Evolutionary conservation across 2,329 filamentous ascomycete species (phyloP).

Genomic region (Pestalotiopsis sp.): DNA sequence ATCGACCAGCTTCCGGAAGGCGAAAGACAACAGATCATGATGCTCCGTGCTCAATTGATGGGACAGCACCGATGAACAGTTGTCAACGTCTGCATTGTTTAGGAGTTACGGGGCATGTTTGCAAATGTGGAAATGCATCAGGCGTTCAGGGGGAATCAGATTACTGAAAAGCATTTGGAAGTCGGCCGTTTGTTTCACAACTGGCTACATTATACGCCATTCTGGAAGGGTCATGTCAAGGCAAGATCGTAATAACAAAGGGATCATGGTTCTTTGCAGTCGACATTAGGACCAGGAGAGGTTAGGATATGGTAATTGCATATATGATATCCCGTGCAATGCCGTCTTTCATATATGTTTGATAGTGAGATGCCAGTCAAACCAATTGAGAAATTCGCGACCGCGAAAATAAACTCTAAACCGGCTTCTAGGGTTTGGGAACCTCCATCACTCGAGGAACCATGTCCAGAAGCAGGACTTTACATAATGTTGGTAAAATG

Average conservation of each 20-base stretch:
- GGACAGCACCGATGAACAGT: slow-evolving; percentile 34
- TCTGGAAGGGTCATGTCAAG: background rate
- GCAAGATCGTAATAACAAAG: background rate
- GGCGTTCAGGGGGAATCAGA: slow-evolving; percentile 1
- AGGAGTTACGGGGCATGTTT: slow-evolving; percentile 14
- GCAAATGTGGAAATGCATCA: background rate
- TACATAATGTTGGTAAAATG: background rate
- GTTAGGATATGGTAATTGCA: background rate
- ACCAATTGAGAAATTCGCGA: no score
- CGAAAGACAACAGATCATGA: slow-evolving; percentile 78
- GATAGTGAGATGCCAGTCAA: no score
- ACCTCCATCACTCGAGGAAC: background rate
- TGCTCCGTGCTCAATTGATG: slow-evolving; percentile 68
- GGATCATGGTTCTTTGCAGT: background rate
- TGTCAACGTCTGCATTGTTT: background rate
- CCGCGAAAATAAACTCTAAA: no score
- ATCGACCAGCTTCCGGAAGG: slow-evolving; percentile 79
- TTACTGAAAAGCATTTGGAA: slow-evolving; percentile 5
- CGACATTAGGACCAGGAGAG: background rate
- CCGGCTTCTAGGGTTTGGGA: background rate
- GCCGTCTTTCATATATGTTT: no score
- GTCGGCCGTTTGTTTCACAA: background rate
- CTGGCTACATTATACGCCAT: background rate
- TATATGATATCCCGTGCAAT: background rate
- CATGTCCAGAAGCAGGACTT: background rate